These are phyloP conservation scores for Citrus sp. DNA, from an alignment of 345 rosid species.

Conservation along the genomic window DNA sequence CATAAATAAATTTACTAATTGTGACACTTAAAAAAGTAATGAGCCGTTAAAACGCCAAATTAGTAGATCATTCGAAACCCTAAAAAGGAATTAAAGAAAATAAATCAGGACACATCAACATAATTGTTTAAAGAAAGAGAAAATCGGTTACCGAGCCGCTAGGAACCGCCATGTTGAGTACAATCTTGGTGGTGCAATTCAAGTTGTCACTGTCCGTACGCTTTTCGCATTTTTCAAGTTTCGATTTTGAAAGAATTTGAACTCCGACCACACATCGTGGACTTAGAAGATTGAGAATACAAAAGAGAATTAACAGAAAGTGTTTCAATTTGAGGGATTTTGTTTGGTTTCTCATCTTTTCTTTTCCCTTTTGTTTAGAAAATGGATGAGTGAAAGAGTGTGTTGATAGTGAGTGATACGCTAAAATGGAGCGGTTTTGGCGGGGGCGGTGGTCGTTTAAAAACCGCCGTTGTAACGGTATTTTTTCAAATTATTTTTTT, in stretches of 20 bases:
- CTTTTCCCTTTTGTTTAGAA: neutral
- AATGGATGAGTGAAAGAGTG: neutral
- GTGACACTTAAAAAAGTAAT: neutral
- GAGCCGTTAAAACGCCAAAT: neutral
- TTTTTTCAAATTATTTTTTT: neutral
- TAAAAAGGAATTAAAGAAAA: too few relatives aligned
- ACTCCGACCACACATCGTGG: constrained; percentile 8
- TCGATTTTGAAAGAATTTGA: constrained; percentile 71
- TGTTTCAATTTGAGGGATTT: neutral
- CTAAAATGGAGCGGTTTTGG: neutral
- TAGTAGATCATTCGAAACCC: neutral
- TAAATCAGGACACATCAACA: neutral
- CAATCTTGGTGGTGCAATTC: constrained; percentile 57
- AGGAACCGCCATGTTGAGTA: constrained; percentile 62
- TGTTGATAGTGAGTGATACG: neutral
- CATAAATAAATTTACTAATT: neutral
- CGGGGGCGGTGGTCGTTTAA: neutral
- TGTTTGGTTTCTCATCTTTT: neutral
- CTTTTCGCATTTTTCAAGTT: constrained; percentile 57
- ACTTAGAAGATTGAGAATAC: neutral
- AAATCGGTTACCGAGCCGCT: constrained; percentile 52
- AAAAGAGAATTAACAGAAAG: constrained; percentile 1
- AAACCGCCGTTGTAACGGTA: constrained; percentile 10
- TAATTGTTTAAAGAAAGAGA: too few relatives aligned
- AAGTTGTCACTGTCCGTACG: constrained; percentile 26